Conservation (phyloP, 305 asterid species). For the Fraxinus xanthoxyloides region DNA sequence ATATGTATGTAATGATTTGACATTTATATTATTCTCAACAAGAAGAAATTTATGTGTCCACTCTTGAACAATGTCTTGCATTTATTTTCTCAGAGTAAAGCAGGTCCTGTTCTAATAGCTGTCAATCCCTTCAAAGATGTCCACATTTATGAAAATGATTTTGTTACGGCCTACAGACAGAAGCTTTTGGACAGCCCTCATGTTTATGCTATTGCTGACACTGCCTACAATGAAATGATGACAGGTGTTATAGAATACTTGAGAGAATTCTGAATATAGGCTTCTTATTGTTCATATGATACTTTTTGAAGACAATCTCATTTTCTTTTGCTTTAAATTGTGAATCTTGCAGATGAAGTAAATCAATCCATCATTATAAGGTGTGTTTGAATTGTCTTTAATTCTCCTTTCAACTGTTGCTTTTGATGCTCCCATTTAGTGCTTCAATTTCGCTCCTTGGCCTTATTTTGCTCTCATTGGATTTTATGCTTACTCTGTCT, state of each 20-base stretch:
- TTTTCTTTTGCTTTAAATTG: slow-evolving; percentile 23
- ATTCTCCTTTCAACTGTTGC: slow-evolving; percentile 19
- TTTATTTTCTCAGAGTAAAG: slow-evolving; percentile 63
- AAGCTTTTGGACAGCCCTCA: slow-evolving; percentile 77
- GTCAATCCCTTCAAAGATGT: slow-evolving; percentile 85
- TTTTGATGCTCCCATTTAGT: slow-evolving; percentile 16
- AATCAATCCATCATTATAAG: slow-evolving; percentile 91
- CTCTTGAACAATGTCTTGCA: slow-evolving; percentile 24
- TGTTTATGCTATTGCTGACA: slow-evolving; percentile 74
- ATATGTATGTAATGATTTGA: slow-evolving; percentile 55
- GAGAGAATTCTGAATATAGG: slow-evolving; percentile 21
- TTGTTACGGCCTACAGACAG: slow-evolving; percentile 58
- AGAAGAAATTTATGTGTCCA: slow-evolving; percentile 16
- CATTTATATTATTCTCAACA: slow-evolving; percentile 9
- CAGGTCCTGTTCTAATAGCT: slow-evolving; percentile 85
- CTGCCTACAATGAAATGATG: slow-evolving; percentile 76
- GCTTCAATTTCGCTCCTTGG: slow-evolving; percentile 11
- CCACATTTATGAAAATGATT: slow-evolving; percentile 57
- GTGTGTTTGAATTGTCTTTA: slow-evolving; percentile 40
- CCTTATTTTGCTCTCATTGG: slow-evolving; percentile 1
- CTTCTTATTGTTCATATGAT: slow-evolving; percentile 16
- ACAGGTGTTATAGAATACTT: slow-evolving; percentile 54
- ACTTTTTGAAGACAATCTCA: slow-evolving; percentile 11
- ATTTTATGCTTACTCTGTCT: slow-evolving; percentile 10
- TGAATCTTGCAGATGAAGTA: slow-evolving; percentile 57